These are phyloP conservation scores for Nothophaeocryptopus gaeumannii DNA, from an alignment of 2,329 filamentous ascomycete species.

Conservation along the genomic window DNA sequence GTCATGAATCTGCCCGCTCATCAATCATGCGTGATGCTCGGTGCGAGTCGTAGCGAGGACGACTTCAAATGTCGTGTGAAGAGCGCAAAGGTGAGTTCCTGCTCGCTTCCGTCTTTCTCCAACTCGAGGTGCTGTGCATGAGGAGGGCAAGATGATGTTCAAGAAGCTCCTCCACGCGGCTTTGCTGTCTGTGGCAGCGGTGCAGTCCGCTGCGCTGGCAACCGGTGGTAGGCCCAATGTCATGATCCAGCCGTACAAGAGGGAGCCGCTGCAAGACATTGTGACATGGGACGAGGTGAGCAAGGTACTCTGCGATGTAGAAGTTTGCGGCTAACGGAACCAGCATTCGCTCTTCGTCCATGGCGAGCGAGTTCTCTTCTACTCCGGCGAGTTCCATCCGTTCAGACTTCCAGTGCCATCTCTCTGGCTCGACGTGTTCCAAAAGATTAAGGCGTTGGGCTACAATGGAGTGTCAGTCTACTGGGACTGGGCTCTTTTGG, in stretches of 20 bases:
- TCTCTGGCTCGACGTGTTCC: slow-evolving; percentile 70
- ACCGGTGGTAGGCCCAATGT: slow-evolving; percentile 51
- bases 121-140: neutral
- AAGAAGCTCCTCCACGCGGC: slow-evolving; percentile 25
- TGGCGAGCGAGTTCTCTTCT: slow-evolving; percentile 68
- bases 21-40: slow-evolving; percentile 9
- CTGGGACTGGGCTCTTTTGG: slow-evolving; percentile 72
- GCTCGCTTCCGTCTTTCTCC: neutral
- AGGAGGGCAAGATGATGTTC: slow-evolving; percentile 24
- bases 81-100: neutral
- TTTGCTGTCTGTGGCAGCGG: slow-evolving; percentile 23
- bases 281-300: slow-evolving; percentile 65
- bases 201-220: slow-evolving; percentile 40
- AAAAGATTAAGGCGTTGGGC: slow-evolving; percentile 78
- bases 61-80: slow-evolving; percentile 1
- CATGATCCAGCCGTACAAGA: slow-evolving; percentile 49
- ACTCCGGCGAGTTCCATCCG: slow-evolving; percentile 71
- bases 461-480: slow-evolving; percentile 81
- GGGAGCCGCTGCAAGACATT: slow-evolving; percentile 55
- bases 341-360: slow-evolving; percentile 64
- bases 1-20: neutral
- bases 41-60: slow-evolving; percentile 12
- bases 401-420: slow-evolving; percentile 61
- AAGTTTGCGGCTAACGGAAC: neutral
- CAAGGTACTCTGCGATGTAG: neutral